Percentiles rank a stretch among this genome's conserved stretches.
Conservation (phyloP, 257 asterid species). For the Scutellaria minor region DNA sequence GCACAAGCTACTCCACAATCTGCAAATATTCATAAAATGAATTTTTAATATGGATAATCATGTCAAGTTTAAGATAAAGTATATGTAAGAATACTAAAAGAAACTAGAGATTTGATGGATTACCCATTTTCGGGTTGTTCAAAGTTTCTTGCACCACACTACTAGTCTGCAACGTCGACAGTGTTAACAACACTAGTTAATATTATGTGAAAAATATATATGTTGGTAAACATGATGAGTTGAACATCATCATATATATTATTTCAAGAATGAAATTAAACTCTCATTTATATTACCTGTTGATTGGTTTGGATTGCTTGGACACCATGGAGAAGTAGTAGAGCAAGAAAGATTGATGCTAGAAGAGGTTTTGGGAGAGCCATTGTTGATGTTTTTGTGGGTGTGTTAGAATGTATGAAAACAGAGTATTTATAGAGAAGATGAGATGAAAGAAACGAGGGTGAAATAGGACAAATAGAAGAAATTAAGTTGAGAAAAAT, state of each 20-base stretch:
- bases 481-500: conserved; percentile 6
- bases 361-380: conserved; percentile 49
- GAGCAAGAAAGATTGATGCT: conserved; percentile 46
- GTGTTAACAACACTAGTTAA: neutral
- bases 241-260: neutral
- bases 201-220: neutral
- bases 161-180: conserved; percentile 49
- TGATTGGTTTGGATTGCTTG: conserved; percentile 54
- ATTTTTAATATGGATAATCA: neutral
- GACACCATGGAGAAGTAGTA: conserved; percentile 52
- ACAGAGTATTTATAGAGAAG: conserved; percentile 40
- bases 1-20: conserved; percentile 66
- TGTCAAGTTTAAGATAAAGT: neutral
- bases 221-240: too few relatives aligned
- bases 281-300: conserved; percentile 33
- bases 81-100: neutral
- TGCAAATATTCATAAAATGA: neutral
- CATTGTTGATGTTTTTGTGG: conserved; percentile 39
- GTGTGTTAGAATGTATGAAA: conserved; percentile 24
- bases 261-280: neutral
- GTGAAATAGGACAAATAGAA: conserved; percentile 33
- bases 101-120: neutral
- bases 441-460: neutral
- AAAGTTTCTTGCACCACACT: conserved; percentile 34
- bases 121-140: conserved; percentile 40